phyloP scores from a whole-genome alignment of 176 grass and related monocot genomes.

The Luzula sylvatica region DNA sequence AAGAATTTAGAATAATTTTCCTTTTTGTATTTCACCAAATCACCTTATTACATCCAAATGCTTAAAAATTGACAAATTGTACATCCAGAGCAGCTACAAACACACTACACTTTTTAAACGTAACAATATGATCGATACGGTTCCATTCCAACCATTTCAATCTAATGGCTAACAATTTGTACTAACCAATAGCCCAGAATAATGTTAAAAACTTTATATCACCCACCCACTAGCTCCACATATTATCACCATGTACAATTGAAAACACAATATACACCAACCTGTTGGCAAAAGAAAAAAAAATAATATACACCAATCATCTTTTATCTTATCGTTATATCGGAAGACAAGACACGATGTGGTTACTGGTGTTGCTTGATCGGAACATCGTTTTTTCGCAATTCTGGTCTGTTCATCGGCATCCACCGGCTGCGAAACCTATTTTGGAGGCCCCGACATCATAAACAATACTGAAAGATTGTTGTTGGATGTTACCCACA shows the following conservation, averaged over 20 bases:
- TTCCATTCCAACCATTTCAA: too few species aligned
- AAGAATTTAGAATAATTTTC: too few species aligned
- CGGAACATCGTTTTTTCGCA: too few species aligned
- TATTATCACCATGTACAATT: conserved; percentile 11
- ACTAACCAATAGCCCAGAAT: conserved; percentile 11
- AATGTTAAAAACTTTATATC: conserved; percentile 9
- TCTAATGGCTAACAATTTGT: background rate
- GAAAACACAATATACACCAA: too few species aligned
- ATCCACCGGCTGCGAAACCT: conserved; percentile 54
- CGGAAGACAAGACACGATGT: conserved; percentile 3
- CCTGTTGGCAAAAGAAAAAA: too few species aligned
- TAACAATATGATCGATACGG: background rate
- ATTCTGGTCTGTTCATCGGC: conserved; percentile 19
- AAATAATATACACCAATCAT: conserved; percentile 5
- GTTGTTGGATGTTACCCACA: conserved; percentile 79
- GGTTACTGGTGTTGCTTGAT: background rate
- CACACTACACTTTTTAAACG: background rate
- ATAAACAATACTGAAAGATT: conserved; percentile 70
- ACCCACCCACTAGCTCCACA: background rate
- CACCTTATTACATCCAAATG: too few species aligned
- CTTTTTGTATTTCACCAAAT: too few species aligned
- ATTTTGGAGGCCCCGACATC: conserved; percentile 52
- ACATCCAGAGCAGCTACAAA: too few species aligned
- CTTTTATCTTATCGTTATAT: background rate
- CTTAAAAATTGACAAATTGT: too few species aligned